These are phyloP conservation scores for Klebsormidium nitens DNA, from an alignment of 139 green algal species.

Conservation along the genomic window DNA sequence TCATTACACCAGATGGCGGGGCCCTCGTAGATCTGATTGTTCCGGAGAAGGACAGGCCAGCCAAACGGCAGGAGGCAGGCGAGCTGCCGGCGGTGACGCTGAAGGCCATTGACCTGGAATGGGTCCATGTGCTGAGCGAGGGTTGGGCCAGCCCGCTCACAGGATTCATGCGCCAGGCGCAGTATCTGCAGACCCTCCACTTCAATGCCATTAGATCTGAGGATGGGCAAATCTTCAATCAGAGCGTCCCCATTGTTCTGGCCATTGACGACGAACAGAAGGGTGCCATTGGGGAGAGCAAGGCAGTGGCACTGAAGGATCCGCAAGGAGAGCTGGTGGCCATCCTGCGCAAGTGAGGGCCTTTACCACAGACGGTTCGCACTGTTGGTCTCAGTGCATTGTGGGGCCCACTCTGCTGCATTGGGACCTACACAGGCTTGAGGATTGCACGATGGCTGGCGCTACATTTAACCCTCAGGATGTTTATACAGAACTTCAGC, in stretches of 20 bases:
- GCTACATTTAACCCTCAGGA: too few species aligned
- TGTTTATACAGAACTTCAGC: too few species aligned
- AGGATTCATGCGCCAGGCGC: conserved; percentile 28
- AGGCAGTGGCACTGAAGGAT: conserved; percentile 7
- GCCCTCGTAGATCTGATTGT: conserved; percentile 27
- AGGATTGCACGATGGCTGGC: too few species aligned
- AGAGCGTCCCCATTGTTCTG: conserved; percentile 31
- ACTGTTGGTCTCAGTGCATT: too few species aligned
- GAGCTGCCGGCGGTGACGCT: conserved; percentile 14
- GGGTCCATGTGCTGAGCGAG: conserved; percentile 26
- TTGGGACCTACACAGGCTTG: too few species aligned
- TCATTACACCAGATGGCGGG: conserved; percentile 32
- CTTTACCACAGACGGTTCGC: too few species aligned
- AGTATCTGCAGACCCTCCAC: conserved; percentile 37
- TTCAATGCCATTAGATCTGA: conserved; percentile 25
- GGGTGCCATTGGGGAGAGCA: conserved; percentile 14
- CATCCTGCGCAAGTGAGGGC: conserved; percentile 28
- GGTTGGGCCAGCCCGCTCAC: conserved; percentile 29
- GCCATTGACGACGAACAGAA: conserved; percentile 30
- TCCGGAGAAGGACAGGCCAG: conserved; percentile 18
- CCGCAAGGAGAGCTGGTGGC: conserved; percentile 26
- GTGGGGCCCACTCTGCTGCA: too few species aligned
- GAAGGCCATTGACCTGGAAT: conserved; percentile 28
- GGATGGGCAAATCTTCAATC: conserved; percentile 31
- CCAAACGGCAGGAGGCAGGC: conserved; percentile 12